Percentiles rank a stretch among this genome's conserved stretches.
These are phyloP conservation scores for Mycena crocata DNA, from an alignment of 768 basidiomycete species.

Conservation along the genomic window DNA sequence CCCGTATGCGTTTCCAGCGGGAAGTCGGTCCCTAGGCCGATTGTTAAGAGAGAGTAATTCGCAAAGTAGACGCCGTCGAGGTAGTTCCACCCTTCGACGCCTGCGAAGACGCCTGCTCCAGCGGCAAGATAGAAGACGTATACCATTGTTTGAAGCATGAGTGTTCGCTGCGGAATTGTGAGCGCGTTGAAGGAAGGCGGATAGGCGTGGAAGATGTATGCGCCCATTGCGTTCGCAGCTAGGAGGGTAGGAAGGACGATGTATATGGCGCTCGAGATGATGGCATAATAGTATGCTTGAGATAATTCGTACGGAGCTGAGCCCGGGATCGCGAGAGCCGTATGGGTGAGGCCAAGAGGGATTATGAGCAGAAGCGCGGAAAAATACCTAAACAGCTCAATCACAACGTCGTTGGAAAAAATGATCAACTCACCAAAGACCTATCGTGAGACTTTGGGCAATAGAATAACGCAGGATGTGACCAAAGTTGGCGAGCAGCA, in stretches of 20 bases:
- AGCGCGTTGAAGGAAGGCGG: conserved; percentile 50
- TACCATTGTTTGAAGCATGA: conserved; percentile 56
- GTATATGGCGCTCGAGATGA: conserved; percentile 41
- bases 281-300: conserved; percentile 53
- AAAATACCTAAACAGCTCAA: conserved; percentile 47
- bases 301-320: conserved; percentile 39
- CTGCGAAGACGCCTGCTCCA: conserved; percentile 51
- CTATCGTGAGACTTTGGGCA: conserved; percentile 52
- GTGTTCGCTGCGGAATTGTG: conserved; percentile 52
- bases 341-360: conserved; percentile 45
- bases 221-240: conserved; percentile 33
- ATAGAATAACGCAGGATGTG: conserved; percentile 47
- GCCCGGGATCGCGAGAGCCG: conserved; percentile 21
- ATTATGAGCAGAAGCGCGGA: conserved; percentile 48
- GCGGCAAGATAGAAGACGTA: conserved; percentile 53
- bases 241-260: conserved; percentile 42
- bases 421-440: conserved; percentile 52
- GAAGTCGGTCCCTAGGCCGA: conserved; percentile 55
- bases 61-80: conserved; percentile 56
- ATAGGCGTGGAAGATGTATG: conserved; percentile 49
- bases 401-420: neutral
- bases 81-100: conserved; percentile 51
- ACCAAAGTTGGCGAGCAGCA: conserved; percentile 54
- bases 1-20: conserved; percentile 41
- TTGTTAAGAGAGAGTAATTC: conserved; percentile 55